Base-by-base conservation (phyloP, 169 alveolate species). In the Cryptosporidium felis region DNA sequence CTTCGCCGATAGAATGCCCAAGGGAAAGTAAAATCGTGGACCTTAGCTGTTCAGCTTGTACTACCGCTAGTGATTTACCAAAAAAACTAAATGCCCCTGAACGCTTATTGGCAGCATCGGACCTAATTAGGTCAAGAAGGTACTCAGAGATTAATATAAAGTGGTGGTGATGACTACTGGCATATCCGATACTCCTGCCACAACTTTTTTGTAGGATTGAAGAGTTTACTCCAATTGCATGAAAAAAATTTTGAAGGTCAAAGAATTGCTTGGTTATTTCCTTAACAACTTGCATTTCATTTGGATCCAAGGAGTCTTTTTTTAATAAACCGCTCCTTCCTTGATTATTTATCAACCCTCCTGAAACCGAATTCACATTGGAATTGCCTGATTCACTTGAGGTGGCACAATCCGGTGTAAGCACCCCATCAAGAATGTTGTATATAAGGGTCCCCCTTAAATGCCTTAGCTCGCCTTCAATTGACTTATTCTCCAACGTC, bases 31-130 rank as follows among this genome's bases (percentile, higher is more conserved):
- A 45, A 16, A 90, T 34, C 8, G 91, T 81, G 16, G 80, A 82
- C 14, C 93, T 61, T 5, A 90, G 82, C 45, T 90, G 90, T 61
- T 90, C 93, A 9, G 93, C 82, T 63, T 90, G 80, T 2, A 90
- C 65, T 1, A 85, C 93, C n/a, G 82, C 80, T 32, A 40, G 65
- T 5, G 93, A 90, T 80, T 90, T 90, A 14, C 93, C 93, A 60
- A 90, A 90, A 42, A 90, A 61, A 14, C 91, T 81, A 49, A 90
- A 90, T 14, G 93, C 91, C 28, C 93, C 80, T 49, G 74, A 80
- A 51, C 90, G 81, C 53, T 62, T 90, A 12, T 90, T 90, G 0
- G 93, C 93, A 26, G 81, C 63, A 59, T 85, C 93, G 5, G 93
- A 90, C 30, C 44, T 74, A 30, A 74, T 56, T 21, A 74, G 53